Percentiles rank a stretch among this genome's conserved stretches.
Conservation (phyloP, 768 basidiomycete genomes). For the Suillus alpinus region DNA sequence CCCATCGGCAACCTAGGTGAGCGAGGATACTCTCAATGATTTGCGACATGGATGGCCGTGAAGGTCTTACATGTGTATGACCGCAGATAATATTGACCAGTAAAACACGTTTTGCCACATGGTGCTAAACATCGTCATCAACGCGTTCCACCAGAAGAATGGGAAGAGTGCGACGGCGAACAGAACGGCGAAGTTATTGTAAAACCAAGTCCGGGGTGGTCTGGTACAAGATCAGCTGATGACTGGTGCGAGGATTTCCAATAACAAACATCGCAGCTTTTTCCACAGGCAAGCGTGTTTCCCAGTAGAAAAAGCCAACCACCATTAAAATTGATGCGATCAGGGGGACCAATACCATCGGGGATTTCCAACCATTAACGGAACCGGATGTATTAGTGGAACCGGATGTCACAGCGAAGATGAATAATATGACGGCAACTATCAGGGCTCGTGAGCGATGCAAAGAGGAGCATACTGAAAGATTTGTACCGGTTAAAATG, state of each 20-base stretch:
- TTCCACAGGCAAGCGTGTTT: conserved; percentile 36
- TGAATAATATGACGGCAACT: conserved; percentile 31
- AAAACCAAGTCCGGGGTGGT: conserved; percentile 42
- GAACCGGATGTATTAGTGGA: too few relatives aligned
- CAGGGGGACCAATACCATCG: conserved; percentile 43
- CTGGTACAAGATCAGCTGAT: conserved; percentile 14
- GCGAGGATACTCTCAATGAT: conserved; percentile 5
- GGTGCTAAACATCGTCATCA: conserved; percentile 34
- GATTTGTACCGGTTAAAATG: conserved; percentile 31
- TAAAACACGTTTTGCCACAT: conserved; percentile 40
- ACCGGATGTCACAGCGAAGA: conserved; percentile 42
- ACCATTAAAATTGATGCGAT: conserved; percentile 41
- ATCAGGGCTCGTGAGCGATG: background rate
- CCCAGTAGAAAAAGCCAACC: conserved; percentile 49
- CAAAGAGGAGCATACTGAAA: background rate
- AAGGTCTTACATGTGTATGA: conserved; percentile 34
- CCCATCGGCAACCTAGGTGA: conserved; percentile 42
- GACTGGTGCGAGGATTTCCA: background rate
- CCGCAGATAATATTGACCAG: conserved; percentile 39
- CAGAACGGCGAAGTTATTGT: conserved; percentile 39
- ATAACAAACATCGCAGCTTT: conserved; percentile 39
- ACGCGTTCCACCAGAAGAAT: conserved; percentile 40
- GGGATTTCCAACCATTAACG: conserved; percentile 45
- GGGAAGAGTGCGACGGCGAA: conserved; percentile 36
- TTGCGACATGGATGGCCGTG: background rate